phyloP scores from a whole-genome alignment of 257 asterid species.

The Gynochthodes officinalis region DNA sequence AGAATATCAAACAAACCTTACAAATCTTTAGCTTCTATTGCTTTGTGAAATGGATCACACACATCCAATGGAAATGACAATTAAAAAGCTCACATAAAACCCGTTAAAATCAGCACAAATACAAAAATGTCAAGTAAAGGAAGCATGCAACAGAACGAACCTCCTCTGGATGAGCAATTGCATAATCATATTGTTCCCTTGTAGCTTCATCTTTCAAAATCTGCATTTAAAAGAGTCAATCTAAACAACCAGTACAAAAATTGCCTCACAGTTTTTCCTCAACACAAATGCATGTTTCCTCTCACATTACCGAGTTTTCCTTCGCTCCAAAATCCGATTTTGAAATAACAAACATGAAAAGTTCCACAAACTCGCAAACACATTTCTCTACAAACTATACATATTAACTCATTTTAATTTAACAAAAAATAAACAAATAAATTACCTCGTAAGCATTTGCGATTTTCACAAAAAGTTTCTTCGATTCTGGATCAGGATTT shows the following conservation, averaged over 20 bases:
- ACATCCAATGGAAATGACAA: neutral
- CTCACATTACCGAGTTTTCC: neutral
- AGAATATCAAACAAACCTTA: neutral
- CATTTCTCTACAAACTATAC: neutral
- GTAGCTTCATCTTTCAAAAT: constrained; percentile 94
- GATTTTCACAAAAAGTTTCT: constrained; percentile 68
- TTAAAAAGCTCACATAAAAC: neutral
- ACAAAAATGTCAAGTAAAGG: neutral
- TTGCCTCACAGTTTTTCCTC: neutral
- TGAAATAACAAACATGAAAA: neutral
- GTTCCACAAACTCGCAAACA: neutral
- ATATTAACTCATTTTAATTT: neutral
- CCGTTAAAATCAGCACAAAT: neutral
- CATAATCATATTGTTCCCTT: constrained; percentile 94
- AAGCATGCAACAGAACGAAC: constrained; percentile 33
- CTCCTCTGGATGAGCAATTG: constrained; percentile 98
- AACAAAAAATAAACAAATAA: neutral
- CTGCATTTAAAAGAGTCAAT: constrained; percentile 37
- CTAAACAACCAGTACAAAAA: neutral
- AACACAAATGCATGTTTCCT: neutral
- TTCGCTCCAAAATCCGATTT: neutral
- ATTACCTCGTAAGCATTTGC: constrained; percentile 95
- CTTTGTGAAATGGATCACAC: neutral
- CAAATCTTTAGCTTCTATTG: neutral
- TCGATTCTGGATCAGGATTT: constrained; percentile 88